These are phyloP conservation scores for Ramalina intermedia DNA, from an alignment of 495 filamentous ascomycete species.

Conservation along the genomic window DNA sequence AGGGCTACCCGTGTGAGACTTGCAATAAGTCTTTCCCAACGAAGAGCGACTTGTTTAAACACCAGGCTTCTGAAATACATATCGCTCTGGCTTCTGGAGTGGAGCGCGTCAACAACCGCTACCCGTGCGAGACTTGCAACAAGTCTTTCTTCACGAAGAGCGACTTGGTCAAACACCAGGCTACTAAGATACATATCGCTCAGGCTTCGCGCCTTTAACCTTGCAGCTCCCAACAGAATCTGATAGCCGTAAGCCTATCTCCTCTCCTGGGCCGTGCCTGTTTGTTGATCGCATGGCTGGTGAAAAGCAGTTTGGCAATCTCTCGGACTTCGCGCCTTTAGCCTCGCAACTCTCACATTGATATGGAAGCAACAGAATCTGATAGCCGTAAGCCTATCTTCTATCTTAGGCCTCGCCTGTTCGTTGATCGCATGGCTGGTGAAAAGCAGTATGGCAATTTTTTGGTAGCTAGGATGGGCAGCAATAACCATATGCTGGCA, in stretches of 20 bases:
- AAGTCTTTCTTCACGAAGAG: no score
- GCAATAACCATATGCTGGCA: slow-evolving; percentile 68
- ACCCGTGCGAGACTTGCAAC: no score
- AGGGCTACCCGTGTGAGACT: no score
- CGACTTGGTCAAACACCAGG: no score
- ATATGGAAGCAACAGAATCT: slow-evolving; percentile 76
- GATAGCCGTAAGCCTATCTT: slow-evolving; percentile 58
- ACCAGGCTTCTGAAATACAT: no score
- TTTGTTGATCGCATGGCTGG: slow-evolving; percentile 77
- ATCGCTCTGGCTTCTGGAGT: no score
- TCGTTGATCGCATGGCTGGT: slow-evolving; percentile 83
- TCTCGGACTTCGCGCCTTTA: slow-evolving; percentile 25
- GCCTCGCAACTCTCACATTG: slow-evolving; percentile 52
- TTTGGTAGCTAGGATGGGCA: slow-evolving; percentile 58
- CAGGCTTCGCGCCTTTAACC: no score
- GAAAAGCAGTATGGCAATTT: slow-evolving; percentile 60
- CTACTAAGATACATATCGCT: no score
- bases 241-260: slow-evolving; percentile 56
- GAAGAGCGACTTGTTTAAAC: no score
- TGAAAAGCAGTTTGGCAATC: slow-evolving; percentile 59
- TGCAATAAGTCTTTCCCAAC: no score
- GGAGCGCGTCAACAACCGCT: no score
- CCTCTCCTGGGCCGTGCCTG: slow-evolving; percentile 65
- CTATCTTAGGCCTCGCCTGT: slow-evolving; percentile 60
- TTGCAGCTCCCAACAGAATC: slow-evolving; percentile 45